Evolutionary conservation across 352 stramenopile genomes (phyloP).

Genomic region (Globisporangium emineosum): DNA sequence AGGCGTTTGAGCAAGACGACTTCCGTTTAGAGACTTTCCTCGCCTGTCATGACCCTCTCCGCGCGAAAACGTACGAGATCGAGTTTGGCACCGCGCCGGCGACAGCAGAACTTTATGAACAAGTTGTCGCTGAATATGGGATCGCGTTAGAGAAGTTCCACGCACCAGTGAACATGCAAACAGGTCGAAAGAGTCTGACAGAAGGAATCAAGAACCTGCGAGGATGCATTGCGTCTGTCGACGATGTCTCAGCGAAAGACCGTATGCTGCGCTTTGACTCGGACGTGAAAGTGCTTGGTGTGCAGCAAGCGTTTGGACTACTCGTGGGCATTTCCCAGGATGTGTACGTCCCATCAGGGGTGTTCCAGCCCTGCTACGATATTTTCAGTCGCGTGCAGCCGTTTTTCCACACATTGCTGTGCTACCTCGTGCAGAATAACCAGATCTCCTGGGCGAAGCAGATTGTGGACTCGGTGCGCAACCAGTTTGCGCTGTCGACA

Average conservation of each 20-base stretch:
- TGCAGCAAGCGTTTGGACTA: slow-evolving; percentile 64
- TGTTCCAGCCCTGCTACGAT: slow-evolving; percentile 66
- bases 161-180: slow-evolving; percentile 13
- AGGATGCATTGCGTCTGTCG: slow-evolving; percentile 55
- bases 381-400: slow-evolving; percentile 76
- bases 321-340: slow-evolving; percentile 79
- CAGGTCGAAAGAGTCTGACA: slow-evolving; percentile 21
- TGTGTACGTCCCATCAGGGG: slow-evolving; percentile 68
- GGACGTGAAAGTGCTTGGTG: slow-evolving; percentile 68
- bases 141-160: slow-evolving; percentile 50
- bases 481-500: slow-evolving; percentile 58
- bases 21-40: slow-evolving; percentile 62
- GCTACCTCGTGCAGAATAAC: slow-evolving; percentile 60
- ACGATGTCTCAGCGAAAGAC: slow-evolving; percentile 56
- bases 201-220: slow-evolving; percentile 43
- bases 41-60: slow-evolving; percentile 72
- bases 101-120: slow-evolving; percentile 64
- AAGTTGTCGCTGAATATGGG: slow-evolving; percentile 72
- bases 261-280: slow-evolving; percentile 74
- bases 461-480: slow-evolving; percentile 44
- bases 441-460: slow-evolving; percentile 55
- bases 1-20: slow-evolving; percentile 54
- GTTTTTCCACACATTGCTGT: slow-evolving; percentile 74
- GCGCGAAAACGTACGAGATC: slow-evolving; percentile 79
- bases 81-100: slow-evolving; percentile 67